Evolutionary conservation across 2,329 filamentous ascomycete genomes (phyloP).

Genomic region (Pseudogymnoascus sp.): DNA sequence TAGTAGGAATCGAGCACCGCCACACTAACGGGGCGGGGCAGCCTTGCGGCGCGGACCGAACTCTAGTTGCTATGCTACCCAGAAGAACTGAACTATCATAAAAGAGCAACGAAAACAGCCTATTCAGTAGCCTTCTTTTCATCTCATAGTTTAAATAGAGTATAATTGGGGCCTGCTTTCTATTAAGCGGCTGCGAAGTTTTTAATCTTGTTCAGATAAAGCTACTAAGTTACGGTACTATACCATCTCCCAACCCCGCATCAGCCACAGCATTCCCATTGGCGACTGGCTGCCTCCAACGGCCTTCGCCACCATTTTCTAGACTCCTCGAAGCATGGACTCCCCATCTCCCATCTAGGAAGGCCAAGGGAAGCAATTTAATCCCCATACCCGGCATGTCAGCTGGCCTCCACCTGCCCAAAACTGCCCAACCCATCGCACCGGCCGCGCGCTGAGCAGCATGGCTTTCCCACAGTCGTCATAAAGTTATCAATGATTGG

Average conservation of each 20-base stretch:
- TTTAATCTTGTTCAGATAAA: not conserved
- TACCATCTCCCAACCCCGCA: not conserved
- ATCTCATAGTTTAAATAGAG: not conserved
- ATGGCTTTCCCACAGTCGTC: not conserved
- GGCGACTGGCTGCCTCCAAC: not conserved
- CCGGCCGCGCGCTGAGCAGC: not conserved
- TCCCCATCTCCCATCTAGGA: not conserved
- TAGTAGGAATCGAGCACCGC: not conserved
- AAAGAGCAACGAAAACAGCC: not conserved
- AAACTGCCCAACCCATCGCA: not conserved
- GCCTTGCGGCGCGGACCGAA: not conserved
- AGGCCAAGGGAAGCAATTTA: not conserved
- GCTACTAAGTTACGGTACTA: not conserved
- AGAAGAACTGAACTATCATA: not conserved
- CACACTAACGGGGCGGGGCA: not conserved
- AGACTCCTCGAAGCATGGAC: not conserved
- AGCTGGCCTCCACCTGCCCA: not conserved
- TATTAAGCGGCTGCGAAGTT: not conserved
- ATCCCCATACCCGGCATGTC: not conserved
- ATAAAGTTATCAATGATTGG: not conserved
- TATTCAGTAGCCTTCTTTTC: not conserved
- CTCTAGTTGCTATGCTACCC: not conserved
- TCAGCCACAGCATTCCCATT: not conserved
- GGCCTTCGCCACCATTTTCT: not conserved
- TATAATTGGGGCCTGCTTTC: not conserved